Evolutionary conservation across 768 basidiomycete species (phyloP).

Genomic region (Exsudoporus frostii): DNA sequence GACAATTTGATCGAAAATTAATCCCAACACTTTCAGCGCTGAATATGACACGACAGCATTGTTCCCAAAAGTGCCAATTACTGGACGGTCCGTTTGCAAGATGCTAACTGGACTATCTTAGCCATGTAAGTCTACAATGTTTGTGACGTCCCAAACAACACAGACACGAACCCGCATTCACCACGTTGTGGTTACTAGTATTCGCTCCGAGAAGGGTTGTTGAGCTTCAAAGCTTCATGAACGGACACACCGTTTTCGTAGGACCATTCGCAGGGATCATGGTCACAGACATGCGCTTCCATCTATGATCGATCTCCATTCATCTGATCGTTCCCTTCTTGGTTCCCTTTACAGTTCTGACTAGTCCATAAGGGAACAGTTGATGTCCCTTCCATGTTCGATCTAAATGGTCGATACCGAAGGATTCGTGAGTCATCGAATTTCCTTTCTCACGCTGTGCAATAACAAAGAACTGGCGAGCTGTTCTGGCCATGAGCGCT

Average conservation of each 20-base stretch:
- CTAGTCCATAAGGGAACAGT: conserved; percentile 67
- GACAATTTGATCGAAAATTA: conserved; percentile 70
- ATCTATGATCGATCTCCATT: neutral
- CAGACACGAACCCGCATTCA: neutral
- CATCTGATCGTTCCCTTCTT: no score
- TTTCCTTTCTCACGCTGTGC: neutral
- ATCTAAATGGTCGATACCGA: conserved; percentile 71
- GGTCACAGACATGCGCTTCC: conserved; percentile 50
- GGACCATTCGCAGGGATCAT: conserved; percentile 82
- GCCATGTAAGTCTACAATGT: conserved; percentile 30
- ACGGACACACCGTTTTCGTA: conserved; percentile 81
- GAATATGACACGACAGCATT: conserved; percentile 85
- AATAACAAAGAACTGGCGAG: conserved; percentile 70
- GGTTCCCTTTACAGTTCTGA: conserved; percentile 57
- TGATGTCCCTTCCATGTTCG: conserved; percentile 83
- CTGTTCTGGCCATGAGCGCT: conserved; percentile 65
- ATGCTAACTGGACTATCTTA: conserved; percentile 45
- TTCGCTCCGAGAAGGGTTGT: no score
- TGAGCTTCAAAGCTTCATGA: conserved; percentile 82
- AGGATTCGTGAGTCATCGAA: conserved; percentile 57
- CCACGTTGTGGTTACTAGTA: no score
- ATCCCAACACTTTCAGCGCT: conserved; percentile 72
- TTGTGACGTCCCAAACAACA: neutral
- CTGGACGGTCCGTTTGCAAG: neutral
- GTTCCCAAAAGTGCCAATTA: conserved; percentile 44